These are phyloP conservation scores for Hevea brasiliensis DNA, from an alignment of 345 rosid species.

Conservation along the genomic window DNA sequence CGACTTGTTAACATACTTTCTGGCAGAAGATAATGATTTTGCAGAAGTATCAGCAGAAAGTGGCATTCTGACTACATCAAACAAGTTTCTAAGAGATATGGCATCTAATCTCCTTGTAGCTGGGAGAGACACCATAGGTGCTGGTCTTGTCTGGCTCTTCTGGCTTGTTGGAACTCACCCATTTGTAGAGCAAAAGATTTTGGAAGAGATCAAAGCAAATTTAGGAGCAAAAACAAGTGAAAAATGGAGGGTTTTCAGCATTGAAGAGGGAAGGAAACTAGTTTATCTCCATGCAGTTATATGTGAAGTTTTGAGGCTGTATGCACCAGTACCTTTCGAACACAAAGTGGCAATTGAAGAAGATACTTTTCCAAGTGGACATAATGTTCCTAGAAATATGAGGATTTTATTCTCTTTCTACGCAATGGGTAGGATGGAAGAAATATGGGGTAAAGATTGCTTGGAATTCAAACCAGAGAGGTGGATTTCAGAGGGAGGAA, in stretches of 20 bases:
- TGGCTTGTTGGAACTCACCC: too few relatives aligned
- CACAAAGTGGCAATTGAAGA: not conserved
- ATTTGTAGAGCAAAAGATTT: too few relatives aligned
- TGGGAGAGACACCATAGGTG: too few relatives aligned
- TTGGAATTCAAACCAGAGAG: constrained; percentile 23
- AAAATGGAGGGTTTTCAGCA: too few relatives aligned
- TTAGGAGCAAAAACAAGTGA: too few relatives aligned
- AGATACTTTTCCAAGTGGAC: constrained; percentile 19
- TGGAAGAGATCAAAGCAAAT: too few relatives aligned
- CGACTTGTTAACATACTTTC: not conserved
- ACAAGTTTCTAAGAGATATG: too few relatives aligned
- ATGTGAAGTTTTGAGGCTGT: not conserved
- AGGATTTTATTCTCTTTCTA: constrained; percentile 5
- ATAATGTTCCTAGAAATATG: not conserved
- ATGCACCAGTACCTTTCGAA: not conserved
- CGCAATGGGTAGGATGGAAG: constrained; percentile 21
- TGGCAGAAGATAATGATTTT: too few relatives aligned
- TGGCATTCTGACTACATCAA: too few relatives aligned
- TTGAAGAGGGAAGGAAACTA: not conserved
- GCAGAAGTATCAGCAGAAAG: too few relatives aligned
- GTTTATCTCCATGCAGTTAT: constrained; percentile 17
- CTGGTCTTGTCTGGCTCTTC: too few relatives aligned
- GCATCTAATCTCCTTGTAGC: too few relatives aligned
- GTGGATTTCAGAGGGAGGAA: constrained; percentile 13
- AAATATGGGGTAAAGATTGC: constrained; percentile 23